Evolutionary conservation across 805 yeast genomes (phyloP), one percentile per base, ranked within the genome.

Genomic region (Ogataea kodamae): DNA sequence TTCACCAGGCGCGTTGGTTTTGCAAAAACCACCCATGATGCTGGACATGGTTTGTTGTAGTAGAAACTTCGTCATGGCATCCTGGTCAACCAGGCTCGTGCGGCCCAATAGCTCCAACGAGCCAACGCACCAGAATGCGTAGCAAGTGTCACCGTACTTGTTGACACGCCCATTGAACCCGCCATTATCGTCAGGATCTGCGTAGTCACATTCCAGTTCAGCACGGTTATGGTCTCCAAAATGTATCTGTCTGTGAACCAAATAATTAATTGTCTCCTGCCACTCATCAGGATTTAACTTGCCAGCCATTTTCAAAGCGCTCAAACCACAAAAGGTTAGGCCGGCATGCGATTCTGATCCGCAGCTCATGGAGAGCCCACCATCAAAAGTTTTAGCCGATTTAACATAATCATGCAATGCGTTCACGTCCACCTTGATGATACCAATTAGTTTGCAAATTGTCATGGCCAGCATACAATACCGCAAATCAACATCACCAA

Each of bases 131-230:
- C 96, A 88, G 68, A 87, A 88, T 5, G 81, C 73, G 52, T 88
- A 88, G 61, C 97, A 88, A 0, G 95, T 81, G 57, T 88, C 97
- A 3, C 82, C 82, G 37, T 68, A 71, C 55, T 88, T 88, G 55
- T 86, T 86, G n/a, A 74, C 77, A 28, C 97, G 66, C 1, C 97
- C 97, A 55, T 87, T 85, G 53, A 84, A 78, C 0, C 90, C 90
- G 2, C 96, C 96, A 33, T 60, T 59, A 50, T 81, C 90, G 2
- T 54, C 59, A 0, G 31, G 43, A 45, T 74, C 79, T 32, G 57
- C 57, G 30, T 51, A 49, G 12, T 54, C 64, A 29, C 51, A 54
- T 22, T 39, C 36, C 10, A 50, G 34, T 5, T 61, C 67, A 6
- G 36, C 19, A 9, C 46, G 35, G 21, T 62, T 61, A 30, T 43